Evolutionary conservation across 352 stramenopile genomes (phyloP), one percentile per base, ranked within the genome.

Genomic region (Nothophytophthora sp.): DNA sequence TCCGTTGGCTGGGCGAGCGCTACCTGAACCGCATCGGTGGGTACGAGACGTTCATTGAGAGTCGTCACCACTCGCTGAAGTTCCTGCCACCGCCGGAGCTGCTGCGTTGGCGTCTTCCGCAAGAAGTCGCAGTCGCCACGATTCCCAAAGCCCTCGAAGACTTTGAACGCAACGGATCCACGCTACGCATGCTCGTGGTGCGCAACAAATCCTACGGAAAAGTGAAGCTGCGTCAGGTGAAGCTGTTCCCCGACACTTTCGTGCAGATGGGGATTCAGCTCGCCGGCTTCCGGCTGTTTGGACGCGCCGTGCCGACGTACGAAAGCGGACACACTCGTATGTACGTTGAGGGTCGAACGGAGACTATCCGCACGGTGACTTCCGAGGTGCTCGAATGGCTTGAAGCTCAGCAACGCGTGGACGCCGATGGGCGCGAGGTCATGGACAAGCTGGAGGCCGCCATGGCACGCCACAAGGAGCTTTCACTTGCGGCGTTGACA

Each of bases 231-330:
- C 96, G 95, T 51, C 40, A 69, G 0, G 60, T 81, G 23, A 70
- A 68, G 13, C 79, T 96, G 36, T 96, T 92, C 36, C 92, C 96
- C 3, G 96, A 98, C 70, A 92, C 90, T 8, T 98, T 96, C 51
- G 78, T 97, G 19, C 96, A 99, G 68, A 90, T 98, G 70, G 91
- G 78, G 8, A 94, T 98, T 40, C 95, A 99, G 56, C 65, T 98
- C 13, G 91, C 90, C 1, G 85, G 87, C 0, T 98, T 88, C 52
- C 77, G 88, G 44, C 73, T 98, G 1, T 97, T 90, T 76, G 77
- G 81, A 2, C 68, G 94, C 40, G 73, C 85, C 36, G 86, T 92
- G 4, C 91, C 89, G 18, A 98, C 95, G 6, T 98, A 99, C 57
- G 96, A 99, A 65, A 95, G 93, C 33, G 95, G 83, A 4, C 92